phyloP scores from a whole-genome alignment of 768 basidiomycete genomes.

The Leucogyrophana mollusca region DNA sequence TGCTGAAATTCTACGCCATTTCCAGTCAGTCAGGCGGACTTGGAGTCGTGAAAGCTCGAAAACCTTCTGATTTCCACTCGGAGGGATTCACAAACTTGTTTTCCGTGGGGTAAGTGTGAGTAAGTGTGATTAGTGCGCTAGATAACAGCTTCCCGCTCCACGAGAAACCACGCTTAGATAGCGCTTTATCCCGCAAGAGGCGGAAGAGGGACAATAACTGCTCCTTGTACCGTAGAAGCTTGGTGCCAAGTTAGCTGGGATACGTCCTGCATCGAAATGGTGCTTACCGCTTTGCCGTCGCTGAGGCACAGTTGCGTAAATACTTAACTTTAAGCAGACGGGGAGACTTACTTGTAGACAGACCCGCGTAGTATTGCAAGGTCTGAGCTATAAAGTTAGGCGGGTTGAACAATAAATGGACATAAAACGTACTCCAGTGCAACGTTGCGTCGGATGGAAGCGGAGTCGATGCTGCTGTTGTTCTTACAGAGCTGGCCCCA shows the following conservation, averaged over 20 bases:
- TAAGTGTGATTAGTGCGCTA: conserved; percentile 69
- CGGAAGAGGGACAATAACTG: conserved; percentile 60
- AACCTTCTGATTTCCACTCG: conserved; percentile 74
- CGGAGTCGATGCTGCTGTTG: conserved; percentile 67
- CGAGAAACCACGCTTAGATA: conserved; percentile 79
- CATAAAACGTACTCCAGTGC: conserved; percentile 69
- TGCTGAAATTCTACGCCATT: conserved; percentile 56
- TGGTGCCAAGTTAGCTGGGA: neutral
- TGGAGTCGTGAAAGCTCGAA: neutral
- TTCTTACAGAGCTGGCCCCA: conserved; percentile 74
- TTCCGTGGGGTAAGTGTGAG: conserved; percentile 79
- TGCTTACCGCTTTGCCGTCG: conserved; percentile 28
- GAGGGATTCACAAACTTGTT: conserved; percentile 78
- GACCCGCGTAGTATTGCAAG: conserved; percentile 75
- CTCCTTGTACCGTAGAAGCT: conserved; percentile 66
- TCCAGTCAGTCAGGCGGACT: neutral
- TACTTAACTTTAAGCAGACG: neutral
- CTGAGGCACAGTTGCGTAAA: conserved; percentile 47
- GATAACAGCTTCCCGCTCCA: conserved; percentile 79
- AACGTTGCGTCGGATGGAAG: conserved; percentile 81
- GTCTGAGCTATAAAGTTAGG: conserved; percentile 37
- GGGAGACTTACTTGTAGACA: conserved; percentile 64
- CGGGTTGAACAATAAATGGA: neutral
- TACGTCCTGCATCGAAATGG: neutral
- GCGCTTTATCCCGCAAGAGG: conserved; percentile 66